Conservation (phyloP, 2,329 filamentous ascomycete genomes). For the Aspergillus sclerotialis region DNA sequence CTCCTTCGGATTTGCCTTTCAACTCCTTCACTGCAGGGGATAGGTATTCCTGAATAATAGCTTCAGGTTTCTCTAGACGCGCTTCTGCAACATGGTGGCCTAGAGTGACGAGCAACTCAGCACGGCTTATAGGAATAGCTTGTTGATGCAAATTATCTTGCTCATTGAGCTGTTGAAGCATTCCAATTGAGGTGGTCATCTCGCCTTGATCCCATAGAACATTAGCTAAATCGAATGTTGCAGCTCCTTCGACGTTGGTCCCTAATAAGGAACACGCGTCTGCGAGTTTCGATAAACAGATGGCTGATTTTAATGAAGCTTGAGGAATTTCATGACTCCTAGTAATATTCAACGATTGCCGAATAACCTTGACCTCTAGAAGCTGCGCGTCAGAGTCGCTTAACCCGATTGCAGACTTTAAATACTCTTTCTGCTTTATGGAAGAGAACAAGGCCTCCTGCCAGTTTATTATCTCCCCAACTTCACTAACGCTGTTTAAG, state of each 20-base stretch:
- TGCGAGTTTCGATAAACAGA: constrained; percentile 74
- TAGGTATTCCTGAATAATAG: constrained; percentile 81
- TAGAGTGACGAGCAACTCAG: constrained; percentile 78
- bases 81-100: constrained; percentile 86
- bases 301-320: constrained; percentile 79
- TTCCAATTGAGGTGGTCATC: constrained; percentile 77
- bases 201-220: constrained; percentile 94
- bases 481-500: constrained; percentile 46
- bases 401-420: constrained; percentile 57
- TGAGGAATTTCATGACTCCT: constrained; percentile 75
- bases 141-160: constrained; percentile 59
- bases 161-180: constrained; percentile 68
- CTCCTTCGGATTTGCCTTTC: constrained; percentile 58
- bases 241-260: constrained; percentile 67
- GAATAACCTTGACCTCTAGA: constrained; percentile 68
- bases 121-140: constrained; percentile 62
- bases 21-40: constrained; percentile 77
- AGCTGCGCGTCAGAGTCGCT: constrained; percentile 58
- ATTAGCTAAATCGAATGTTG: constrained; percentile 76
- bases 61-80: constrained; percentile 80
- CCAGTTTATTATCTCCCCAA: constrained; percentile 73
- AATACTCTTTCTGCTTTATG: constrained; percentile 60
- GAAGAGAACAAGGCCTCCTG: constrained; percentile 77
- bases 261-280: constrained; percentile 61
- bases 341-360: constrained; percentile 67